Evolutionary conservation across 352 stramenopile species (phyloP).

Genomic region (Sclerospora graminicola): DNA sequence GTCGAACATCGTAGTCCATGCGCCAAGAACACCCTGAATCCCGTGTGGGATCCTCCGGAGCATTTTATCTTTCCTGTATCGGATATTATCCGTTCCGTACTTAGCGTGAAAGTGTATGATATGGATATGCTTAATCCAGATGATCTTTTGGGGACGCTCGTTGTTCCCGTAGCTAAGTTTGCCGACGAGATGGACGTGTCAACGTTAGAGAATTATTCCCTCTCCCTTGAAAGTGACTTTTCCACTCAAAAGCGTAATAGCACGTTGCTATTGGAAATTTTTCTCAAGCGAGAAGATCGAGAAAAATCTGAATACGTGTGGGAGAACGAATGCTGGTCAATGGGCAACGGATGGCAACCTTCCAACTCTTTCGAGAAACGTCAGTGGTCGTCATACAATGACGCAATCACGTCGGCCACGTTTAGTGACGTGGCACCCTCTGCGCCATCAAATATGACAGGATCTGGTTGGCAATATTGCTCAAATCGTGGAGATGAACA

Average conservation of each 20-base stretch:
- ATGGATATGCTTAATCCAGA: slow-evolving; percentile 54
- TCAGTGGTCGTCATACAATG: slow-evolving; percentile 49
- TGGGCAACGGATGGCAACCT: slow-evolving; percentile 34
- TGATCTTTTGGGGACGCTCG: slow-evolving; percentile 48
- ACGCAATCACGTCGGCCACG: slow-evolving; percentile 25
- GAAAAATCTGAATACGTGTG: slow-evolving; percentile 35
- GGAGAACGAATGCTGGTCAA: slow-evolving; percentile 57
- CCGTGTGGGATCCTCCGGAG: slow-evolving; percentile 49
- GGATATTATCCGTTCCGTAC: slow-evolving; percentile 29
- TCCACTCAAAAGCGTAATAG: slow-evolving; percentile 30
- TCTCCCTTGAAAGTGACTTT: slow-evolving; percentile 37
- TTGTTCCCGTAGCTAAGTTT: slow-evolving; percentile 43
- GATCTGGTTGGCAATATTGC: slow-evolving; percentile 45
- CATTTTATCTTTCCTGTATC: slow-evolving; percentile 45
- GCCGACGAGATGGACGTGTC: slow-evolving; percentile 27
- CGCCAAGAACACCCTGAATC: slow-evolving; percentile 47
- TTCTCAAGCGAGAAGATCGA: slow-evolving; percentile 25
- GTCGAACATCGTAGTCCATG: slow-evolving; percentile 38
- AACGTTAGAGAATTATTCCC: slow-evolving; percentile 37
- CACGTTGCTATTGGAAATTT: slow-evolving; percentile 49
- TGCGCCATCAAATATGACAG: slow-evolving; percentile 26
- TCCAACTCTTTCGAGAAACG: slow-evolving; percentile 32
- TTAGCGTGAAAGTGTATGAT: slow-evolving; percentile 52
- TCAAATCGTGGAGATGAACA: slow-evolving; percentile 33
- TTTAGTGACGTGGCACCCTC: slow-evolving; percentile 36